Evolutionary conservation across 257 asterid species (phyloP).

Genomic region (Fraxinus cuspidata): DNA sequence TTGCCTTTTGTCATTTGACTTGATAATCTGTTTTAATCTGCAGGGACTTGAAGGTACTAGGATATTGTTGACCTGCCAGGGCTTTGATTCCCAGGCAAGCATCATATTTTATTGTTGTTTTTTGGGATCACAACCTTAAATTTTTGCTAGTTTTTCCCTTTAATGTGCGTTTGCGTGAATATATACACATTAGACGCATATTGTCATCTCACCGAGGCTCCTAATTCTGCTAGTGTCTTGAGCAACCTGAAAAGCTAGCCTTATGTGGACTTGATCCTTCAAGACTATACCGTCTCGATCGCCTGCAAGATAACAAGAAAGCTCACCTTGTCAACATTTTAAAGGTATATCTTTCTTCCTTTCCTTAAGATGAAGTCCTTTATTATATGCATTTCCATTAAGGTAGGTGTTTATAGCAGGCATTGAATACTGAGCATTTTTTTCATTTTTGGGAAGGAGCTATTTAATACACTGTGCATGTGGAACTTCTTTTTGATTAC

Average conservation of each 20-base stretch:
- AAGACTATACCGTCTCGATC: slow-evolving; percentile 67
- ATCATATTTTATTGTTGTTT: slow-evolving; percentile 14
- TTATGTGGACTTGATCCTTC: slow-evolving; percentile 83
- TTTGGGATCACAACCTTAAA: slow-evolving; percentile 11
- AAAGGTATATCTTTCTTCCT: slow-evolving; percentile 49
- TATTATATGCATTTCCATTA: slow-evolving; percentile 5
- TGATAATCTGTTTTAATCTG: slow-evolving; percentile 23
- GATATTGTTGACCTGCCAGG: slow-evolving; percentile 74
- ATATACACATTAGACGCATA: not conserved
- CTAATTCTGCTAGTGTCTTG: slow-evolving; percentile 51
- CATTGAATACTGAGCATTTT: not conserved
- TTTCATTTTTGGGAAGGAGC: not conserved
- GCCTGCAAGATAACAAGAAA: slow-evolving; percentile 68
- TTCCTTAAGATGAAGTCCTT: not conserved
- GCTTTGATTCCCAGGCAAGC: slow-evolving; percentile 70
- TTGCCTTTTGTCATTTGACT: slow-evolving; percentile 8
- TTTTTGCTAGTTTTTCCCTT: slow-evolving; percentile 13
- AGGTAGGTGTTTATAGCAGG: not conserved
- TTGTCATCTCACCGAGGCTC: not conserved
- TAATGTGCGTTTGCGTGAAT: slow-evolving; percentile 9
- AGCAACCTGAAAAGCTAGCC: slow-evolving; percentile 79
- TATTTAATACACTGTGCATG: not conserved
- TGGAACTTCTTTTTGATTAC: not conserved
- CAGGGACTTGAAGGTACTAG: slow-evolving; percentile 78
- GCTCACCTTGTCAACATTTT: slow-evolving; percentile 75